Conservation (phyloP, 2,329 filamentous ascomycete genomes). For the Fusarium scirpi region DNA sequence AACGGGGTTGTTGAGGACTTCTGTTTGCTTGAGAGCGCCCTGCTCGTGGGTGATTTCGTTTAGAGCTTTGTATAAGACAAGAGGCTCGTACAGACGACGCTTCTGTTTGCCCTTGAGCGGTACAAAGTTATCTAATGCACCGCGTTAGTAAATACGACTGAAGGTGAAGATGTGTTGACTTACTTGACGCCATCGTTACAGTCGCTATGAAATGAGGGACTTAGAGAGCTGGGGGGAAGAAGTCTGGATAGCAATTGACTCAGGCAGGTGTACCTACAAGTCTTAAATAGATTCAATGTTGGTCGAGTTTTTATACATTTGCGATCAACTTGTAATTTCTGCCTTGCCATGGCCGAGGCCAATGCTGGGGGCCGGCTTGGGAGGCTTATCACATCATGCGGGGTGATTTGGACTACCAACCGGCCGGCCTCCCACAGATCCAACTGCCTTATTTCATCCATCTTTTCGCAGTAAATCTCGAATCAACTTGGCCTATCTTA, state of each 20-base stretch:
- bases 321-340: neutral
- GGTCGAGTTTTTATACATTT: neutral
- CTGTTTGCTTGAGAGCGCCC: slow-evolving; percentile 3
- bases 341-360: slow-evolving; percentile 27
- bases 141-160: fast-evolving
- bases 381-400: slow-evolving; percentile 43
- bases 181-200: slow-evolving; percentile 18
- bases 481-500: neutral
- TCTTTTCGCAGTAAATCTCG: neutral
- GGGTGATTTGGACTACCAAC: slow-evolving; percentile 21
- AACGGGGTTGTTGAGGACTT: neutral
- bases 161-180: fast-evolving
- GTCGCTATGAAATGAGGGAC: too few relatives aligned
- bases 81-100: slow-evolving; percentile 48
- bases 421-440: slow-evolving; percentile 11
- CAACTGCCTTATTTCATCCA: slow-evolving; percentile 3
- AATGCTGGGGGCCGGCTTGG: slow-evolving; percentile 27
- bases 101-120: slow-evolving; percentile 33
- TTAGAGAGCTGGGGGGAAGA: neutral
- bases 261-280: neutral
- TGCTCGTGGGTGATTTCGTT: slow-evolving; percentile 29
- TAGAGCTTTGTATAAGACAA: slow-evolving; percentile 46
- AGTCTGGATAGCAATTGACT: neutral
- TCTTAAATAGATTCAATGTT: neutral
- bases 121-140: neutral